Conservation (phyloP, 148 eudicot genomes). For the Rhododendron simsii region DNA sequence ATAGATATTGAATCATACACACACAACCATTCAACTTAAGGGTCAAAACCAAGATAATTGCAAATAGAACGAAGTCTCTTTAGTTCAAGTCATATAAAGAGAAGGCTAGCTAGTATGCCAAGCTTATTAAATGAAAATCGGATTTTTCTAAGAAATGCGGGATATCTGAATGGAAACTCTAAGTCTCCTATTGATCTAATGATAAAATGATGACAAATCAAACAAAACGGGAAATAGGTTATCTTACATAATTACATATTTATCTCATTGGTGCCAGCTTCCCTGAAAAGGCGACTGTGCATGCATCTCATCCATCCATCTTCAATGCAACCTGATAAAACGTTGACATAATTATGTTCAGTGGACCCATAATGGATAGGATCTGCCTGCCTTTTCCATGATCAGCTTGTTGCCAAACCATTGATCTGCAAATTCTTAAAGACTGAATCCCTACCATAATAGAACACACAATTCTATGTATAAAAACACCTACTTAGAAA, state of each 20-base stretch:
- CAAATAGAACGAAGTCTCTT: too few relatives aligned
- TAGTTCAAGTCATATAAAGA: too few relatives aligned
- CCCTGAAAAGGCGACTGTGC: background rate
- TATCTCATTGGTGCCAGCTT: background rate
- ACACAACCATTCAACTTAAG: too few relatives aligned
- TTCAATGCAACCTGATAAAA: background rate
- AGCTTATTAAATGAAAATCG: background rate
- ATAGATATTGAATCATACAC: too few relatives aligned
- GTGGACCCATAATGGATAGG: constrained; percentile 70
- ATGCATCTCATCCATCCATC: background rate
- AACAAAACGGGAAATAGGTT: background rate
- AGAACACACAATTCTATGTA: too few relatives aligned
- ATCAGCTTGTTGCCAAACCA: too few relatives aligned
- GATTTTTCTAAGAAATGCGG: background rate
- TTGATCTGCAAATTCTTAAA: too few relatives aligned
- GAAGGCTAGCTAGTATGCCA: too few relatives aligned
- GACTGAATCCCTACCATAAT: too few relatives aligned
- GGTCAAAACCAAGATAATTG: too few relatives aligned
- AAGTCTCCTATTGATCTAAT: background rate
- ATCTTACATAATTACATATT: background rate
- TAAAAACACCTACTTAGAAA: too few relatives aligned
- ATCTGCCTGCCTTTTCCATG: constrained; percentile 70
- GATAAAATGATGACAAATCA: too few relatives aligned
- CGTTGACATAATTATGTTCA: constrained; percentile 52
- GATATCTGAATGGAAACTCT: background rate